These are phyloP conservation scores for Aquilaria yunnanensis DNA, from an alignment of 345 rosid species.

Conservation along the genomic window DNA sequence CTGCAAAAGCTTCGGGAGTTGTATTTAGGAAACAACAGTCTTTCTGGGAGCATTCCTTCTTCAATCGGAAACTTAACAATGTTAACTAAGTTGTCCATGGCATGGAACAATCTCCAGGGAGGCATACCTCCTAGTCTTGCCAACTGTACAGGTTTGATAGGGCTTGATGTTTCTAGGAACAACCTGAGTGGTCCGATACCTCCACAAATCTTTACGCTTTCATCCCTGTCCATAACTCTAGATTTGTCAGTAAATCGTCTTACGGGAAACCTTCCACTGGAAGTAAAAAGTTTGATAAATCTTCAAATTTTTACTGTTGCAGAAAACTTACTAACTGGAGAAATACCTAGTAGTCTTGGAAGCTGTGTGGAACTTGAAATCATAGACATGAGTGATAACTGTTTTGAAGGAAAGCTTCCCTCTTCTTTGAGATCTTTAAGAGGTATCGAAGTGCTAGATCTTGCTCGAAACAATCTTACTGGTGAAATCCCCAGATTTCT, in stretches of 20 bases:
- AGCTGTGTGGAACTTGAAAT: conserved; percentile 14
- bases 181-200: conserved; percentile 9
- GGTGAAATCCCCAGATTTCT: conserved; percentile 22
- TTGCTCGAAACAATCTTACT: conserved; percentile 26
- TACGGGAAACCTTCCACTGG: conserved; percentile 1
- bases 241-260: conserved; percentile 1
- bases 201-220: not conserved
- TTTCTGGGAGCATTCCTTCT: conserved; percentile 8
- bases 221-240: not conserved
- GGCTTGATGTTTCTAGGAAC: not conserved
- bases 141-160: not conserved
- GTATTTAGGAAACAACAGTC: not conserved
- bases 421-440: conserved; percentile 17
- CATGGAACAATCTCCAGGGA: not conserved
- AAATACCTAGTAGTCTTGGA: conserved; percentile 21
- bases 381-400: conserved; percentile 12
- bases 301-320: not conserved
- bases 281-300: not conserved
- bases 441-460: conserved; percentile 21
- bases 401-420: conserved; percentile 25
- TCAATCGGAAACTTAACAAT: conserved; percentile 8
- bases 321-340: not conserved
- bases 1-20: not conserved
- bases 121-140: not conserved
- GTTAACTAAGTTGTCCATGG: not conserved